phyloP scores from a whole-genome alignment of 129 eudicot genomes.

The Chrysanthemum makinoi region DNA sequence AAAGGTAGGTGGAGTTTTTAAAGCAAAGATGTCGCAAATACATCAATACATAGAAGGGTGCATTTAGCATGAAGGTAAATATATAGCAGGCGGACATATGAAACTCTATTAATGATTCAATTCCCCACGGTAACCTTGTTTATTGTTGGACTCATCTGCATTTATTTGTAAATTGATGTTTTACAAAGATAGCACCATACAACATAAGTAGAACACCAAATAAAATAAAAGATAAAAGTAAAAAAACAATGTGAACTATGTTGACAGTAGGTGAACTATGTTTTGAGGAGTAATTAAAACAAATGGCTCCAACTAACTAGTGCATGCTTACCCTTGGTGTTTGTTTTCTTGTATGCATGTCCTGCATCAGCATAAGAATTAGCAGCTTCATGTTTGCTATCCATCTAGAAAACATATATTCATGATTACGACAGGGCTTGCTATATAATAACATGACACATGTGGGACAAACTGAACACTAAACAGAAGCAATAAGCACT shows the following conservation, averaged over 20 bases:
- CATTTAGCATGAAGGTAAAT: not conserved
- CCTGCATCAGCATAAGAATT: conserved; percentile 85
- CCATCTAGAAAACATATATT: conserved; percentile 51
- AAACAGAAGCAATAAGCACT: conserved; percentile 20
- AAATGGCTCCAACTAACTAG: conserved; percentile 1
- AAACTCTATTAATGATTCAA: too few species aligned
- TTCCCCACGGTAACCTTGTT: too few species aligned
- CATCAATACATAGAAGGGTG: not conserved
- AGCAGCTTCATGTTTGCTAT: conserved; percentile 99
- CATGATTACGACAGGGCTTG: conserved; percentile 5
- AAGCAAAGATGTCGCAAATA: conserved; percentile 9
- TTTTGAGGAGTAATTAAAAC: conserved; percentile 2
- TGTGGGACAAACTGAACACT: too few species aligned
- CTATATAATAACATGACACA: not conserved
- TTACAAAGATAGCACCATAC: too few species aligned
- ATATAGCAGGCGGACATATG: too few species aligned
- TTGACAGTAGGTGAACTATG: not conserved
- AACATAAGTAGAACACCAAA: too few species aligned
- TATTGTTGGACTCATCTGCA: too few species aligned
- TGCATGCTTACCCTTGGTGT: conserved; percentile 54
- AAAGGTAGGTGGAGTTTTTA: not conserved
- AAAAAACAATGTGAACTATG: too few species aligned
- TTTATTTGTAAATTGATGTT: too few species aligned
- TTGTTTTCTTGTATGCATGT: conserved; percentile 79
- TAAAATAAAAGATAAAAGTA: not conserved